Evolutionary conservation across 106 monocot genomes (phyloP).

Genomic region (Triglochin maritima): DNA sequence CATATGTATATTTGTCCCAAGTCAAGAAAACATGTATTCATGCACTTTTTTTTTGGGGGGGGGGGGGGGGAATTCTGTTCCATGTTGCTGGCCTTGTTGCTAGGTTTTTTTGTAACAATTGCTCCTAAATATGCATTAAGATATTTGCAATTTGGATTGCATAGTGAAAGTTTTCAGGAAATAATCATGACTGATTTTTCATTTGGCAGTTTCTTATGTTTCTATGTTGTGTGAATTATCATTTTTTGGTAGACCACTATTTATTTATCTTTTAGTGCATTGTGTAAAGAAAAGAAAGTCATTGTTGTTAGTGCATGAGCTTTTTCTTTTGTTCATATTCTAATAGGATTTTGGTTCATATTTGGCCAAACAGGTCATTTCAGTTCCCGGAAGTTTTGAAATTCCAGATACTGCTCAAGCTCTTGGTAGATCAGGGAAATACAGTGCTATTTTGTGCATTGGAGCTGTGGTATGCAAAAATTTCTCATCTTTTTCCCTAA

Average conservation of each 20-base stretch:
- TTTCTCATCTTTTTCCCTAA: neutral
- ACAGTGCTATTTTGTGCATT: constrained; percentile 82
- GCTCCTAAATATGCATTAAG: neutral
- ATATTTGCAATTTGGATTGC: neutral
- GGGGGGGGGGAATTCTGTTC: neutral
- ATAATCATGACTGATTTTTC: too few species aligned
- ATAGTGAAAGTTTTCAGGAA: too few species aligned
- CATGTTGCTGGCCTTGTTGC: neutral
- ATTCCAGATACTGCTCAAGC: constrained; percentile 86
- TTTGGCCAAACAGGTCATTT: constrained; percentile 45
- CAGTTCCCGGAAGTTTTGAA: constrained; percentile 99
- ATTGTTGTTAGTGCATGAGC: too few species aligned
- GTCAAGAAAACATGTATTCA: too few species aligned
- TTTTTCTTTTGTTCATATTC: neutral
- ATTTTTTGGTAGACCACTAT: too few species aligned
- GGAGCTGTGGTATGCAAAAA: constrained; percentile 75
- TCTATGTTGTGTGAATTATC: too few species aligned
- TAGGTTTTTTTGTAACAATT: neutral
- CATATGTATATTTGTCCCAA: too few species aligned
- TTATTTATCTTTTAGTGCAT: too few species aligned
- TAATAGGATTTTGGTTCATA: neutral
- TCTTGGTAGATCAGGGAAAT: constrained; percentile 78
- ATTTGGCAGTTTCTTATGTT: too few species aligned
- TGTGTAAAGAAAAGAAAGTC: too few species aligned
- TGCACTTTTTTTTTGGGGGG: neutral